A percentile compares a stretch with the other conserved stretches of the same genome.
Conservation (phyloP, 768 basidiomycete genomes). For the Asterophora lycoperdoides region DNA sequence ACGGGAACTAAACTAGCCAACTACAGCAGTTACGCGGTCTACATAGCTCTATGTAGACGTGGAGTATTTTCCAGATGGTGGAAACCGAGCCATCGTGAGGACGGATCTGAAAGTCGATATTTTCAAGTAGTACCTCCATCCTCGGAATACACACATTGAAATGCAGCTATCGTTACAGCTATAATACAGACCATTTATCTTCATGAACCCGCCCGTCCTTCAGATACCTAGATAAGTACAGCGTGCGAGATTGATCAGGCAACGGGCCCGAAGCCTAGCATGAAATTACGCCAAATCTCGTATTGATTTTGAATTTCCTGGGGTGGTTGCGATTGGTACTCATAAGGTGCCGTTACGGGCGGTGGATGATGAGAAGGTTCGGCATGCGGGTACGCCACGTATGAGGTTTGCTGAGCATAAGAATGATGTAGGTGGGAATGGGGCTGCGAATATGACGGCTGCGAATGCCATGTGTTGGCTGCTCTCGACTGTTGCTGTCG, state of each 20-base stretch:
- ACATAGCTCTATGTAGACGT: too few species aligned
- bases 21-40: too few species aligned
- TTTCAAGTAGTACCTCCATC: too few species aligned
- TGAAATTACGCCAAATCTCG: constrained; percentile 37
- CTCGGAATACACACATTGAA: too few species aligned
- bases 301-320: constrained; percentile 27
- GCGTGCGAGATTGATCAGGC: neutral
- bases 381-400: constrained; percentile 8
- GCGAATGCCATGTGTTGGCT: neutral
- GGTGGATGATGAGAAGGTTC: neutral
- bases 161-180: too few species aligned
- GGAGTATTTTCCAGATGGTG: too few species aligned
- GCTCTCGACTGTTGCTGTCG: neutral
- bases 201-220: too few species aligned
- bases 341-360: neutral
- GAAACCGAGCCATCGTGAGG: too few species aligned
- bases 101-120: too few species aligned
- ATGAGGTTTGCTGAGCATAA: constrained; percentile 6
- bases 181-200: too few species aligned
- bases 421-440: neutral
- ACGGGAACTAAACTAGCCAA: too few species aligned
- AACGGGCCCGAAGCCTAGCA: constrained; percentile 24
- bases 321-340: constrained; percentile 4
- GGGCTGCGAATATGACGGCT: neutral
- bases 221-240: too few species aligned